Base-by-base conservation (phyloP, 495 filamentous ascomycete genomes). In the Daldinia childiae region DNA sequence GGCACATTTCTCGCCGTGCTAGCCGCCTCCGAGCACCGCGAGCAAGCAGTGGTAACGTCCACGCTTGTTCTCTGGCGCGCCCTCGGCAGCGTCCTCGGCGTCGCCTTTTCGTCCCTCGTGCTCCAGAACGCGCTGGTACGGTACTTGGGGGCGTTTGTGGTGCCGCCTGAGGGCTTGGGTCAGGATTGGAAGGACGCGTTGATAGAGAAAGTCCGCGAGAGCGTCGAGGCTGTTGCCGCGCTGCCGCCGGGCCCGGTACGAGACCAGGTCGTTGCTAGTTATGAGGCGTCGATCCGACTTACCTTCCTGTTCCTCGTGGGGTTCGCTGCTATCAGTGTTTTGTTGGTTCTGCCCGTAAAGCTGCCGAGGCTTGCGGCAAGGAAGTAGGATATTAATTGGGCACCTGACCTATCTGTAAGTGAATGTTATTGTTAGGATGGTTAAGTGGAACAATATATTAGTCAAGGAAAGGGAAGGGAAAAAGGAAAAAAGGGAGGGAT, bases 11-110 rank as follows among this genome's bases (percentile, higher is more conserved):
- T 94, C 59, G 86, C 87, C 4, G 83, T 92, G 4, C 87, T 94
- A 4, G 90, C 90, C 1, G 88, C 88, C 0, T 89, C 87, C 52
- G 82, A 87, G 9, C 89, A 91, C 66, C 80, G 84, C n/a, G 89
- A 93, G 36, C 90, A 93, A 72, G 91, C 92, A 3, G 89, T 93
- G 19, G 90, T 90, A 11, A 93, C 90, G 0, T 89, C 85, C 30
- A 93, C 91, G 0, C 74, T 93, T 51, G 86, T 89, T 7, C 79
- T 94, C 15, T 92, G 87, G 85, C 80, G 91, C 17, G 88, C 86
- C 52, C 75, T 93, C 30, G 92, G 91, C 9, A 85, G 82, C 50
- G 91, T 94, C 2, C 83, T 94, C 73, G 92, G 92, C 7, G 87
- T 94, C 29, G 86, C 91, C 4, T 81, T 83, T 30, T 91, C 88